Percentiles rank a stretch among this genome's conserved stretches.
These are phyloP conservation scores for Tritrichomonas musculus DNA, from an alignment of 208 protist species.

Conservation along the genomic window DNA sequence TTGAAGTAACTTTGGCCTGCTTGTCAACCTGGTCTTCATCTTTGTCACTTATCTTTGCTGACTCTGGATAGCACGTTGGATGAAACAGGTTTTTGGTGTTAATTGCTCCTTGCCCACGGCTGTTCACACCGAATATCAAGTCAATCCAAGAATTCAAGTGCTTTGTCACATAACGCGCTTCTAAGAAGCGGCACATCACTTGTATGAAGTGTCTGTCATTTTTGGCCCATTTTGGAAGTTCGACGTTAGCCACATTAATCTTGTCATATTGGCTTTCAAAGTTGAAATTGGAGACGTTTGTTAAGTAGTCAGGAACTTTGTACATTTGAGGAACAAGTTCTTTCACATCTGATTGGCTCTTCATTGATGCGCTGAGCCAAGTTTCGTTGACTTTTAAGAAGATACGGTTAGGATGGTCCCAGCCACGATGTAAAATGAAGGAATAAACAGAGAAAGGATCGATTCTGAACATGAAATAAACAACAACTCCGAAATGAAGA, in stretches of 20 bases:
- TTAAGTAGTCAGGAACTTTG: neutral
- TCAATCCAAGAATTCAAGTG: neutral
- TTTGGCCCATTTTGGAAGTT: neutral
- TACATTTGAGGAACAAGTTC: neutral
- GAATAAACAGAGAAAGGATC: neutral
- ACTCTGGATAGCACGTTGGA: too few species aligned
- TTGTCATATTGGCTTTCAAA: neutral
- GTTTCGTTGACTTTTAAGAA: neutral
- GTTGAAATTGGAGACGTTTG: neutral
- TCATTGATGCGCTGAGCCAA: neutral
- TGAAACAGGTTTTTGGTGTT: neutral
- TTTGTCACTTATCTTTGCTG: neutral
- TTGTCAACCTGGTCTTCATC: neutral
- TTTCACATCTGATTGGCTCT: neutral
- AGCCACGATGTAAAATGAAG: neutral
- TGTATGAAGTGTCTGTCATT: neutral
- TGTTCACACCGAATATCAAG: neutral
- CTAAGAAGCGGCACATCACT: neutral
- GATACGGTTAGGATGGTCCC: neutral
- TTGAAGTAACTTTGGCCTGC: neutral
- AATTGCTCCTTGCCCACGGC: neutral
- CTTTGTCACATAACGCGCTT: neutral
- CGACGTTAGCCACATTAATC: neutral
- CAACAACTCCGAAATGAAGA: neutral
- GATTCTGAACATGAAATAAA: neutral